Conservation (phyloP, 345 rosid genomes). For the Trapa bicornis region DNA sequence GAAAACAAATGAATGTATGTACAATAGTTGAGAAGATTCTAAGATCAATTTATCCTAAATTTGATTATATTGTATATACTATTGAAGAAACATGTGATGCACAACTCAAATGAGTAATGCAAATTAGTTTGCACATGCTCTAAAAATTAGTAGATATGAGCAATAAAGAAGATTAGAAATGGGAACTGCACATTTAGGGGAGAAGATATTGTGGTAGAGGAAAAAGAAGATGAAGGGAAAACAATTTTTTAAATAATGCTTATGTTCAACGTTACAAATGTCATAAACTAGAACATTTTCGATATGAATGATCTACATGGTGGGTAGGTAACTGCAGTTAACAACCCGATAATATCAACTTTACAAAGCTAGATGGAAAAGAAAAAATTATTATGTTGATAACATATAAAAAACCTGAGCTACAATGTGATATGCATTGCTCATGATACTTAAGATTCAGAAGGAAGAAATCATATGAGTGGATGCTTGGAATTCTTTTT, state of each 20-base stretch:
- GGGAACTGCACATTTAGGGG: background rate
- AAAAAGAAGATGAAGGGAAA: background rate
- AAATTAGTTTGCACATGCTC: background rate
- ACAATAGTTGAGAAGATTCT: background rate
- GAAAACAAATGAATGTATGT: background rate
- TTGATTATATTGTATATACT: background rate
- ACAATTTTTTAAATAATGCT: background rate
- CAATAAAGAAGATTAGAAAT: background rate
- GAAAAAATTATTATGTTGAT: background rate
- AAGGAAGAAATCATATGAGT: too few relatives aligned
- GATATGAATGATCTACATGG: background rate
- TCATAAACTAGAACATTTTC: background rate
- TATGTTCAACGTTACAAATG: background rate
- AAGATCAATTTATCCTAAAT: background rate
- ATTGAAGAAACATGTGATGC: conserved; percentile 1
- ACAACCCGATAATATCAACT: background rate
- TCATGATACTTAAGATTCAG: too few relatives aligned
- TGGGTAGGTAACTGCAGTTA: too few relatives aligned
- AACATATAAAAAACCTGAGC: background rate
- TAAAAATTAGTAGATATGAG: background rate
- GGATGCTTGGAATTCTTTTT: too few relatives aligned
- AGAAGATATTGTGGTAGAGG: background rate
- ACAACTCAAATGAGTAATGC: background rate
- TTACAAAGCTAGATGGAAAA: too few relatives aligned
- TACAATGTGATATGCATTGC: too few relatives aligned